Base-by-base conservation (phyloP, 2,329 filamentous ascomycete genomes). In the Cercospora brassicicola region DNA sequence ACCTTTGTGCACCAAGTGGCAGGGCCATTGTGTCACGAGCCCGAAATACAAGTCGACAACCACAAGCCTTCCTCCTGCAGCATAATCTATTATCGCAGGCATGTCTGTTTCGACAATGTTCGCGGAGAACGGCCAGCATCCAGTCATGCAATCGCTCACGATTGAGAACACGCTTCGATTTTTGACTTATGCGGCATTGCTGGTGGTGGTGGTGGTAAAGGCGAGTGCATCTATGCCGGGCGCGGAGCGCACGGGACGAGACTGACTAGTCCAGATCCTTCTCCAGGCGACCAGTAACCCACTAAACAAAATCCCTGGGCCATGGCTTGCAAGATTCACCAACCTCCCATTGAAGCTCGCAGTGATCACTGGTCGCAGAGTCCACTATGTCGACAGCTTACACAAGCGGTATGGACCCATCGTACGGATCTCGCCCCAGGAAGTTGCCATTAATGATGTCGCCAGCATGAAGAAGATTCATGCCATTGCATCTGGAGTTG, bases 351-450 rank as follows among this genome's bases (percentile, higher is more conserved):
- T 82, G 28, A 81, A 81, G 65, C 71, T 75, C 8, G 77, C 78
- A 8, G 77, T 81, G 15, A 68, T 81, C 6, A 72, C 73, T 5
- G 80, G 80, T 8, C 76, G 78, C 10, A 76, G 80, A 1, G 78
- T 80, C 59, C 78, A 80, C 64, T 79, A 80, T 70, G 79, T 82
- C 39, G 76, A 82, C 65, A 65, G 69, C 4, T 73, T 82, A 0
- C 80, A 82, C 68, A 64, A 75, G 33, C 62, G 68, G 42, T 77
- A 77, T 64, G 77, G 77, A 2, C 72, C 74, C 2, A 69, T 73
- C 45, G 77, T 78, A 9, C 73, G 76, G 13, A 71, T 78, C 26
- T 56, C 71, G 20, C 77, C 77, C 0, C 64, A 71, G 10, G 77
- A 78, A 66, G 53, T 77, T 15, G 71, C 75, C 26, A 70, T 78